Evolutionary conservation across 1,284 basidiomycete genomes (phyloP), one percentile per base, ranked within the genome.

Genomic region (Apiotrichum sp.): DNA sequence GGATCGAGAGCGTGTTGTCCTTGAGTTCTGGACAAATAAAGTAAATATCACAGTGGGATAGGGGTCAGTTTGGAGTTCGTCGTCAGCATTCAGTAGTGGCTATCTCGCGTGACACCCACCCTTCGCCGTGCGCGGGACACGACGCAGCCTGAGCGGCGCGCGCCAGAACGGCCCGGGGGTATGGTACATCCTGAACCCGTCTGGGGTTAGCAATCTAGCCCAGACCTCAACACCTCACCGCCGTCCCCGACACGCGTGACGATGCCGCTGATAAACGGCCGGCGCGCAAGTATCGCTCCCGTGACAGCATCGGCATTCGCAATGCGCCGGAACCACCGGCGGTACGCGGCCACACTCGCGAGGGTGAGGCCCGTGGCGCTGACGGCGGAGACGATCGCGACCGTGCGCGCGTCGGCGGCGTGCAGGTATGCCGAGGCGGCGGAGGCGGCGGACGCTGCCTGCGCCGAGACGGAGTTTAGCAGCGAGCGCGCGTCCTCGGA

Each of bases 201-300:
- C 92, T 40, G 81, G 52, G 60, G 42, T 55, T 35, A 58, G 45
- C 31, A 22, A 36, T 31, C n/a, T 10, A 54, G 35, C 7, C 7
- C 33, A 4, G 13, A 11, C 16, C 8, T 9, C 62, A 33, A 22
- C 22, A 22, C 22, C 75, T 62, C 31, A 77, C 73, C 65, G 57
- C 74, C 86, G 70, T 92, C 89, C 3, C 87, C 87, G 48, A 92
- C 89, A 87, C 80, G 84, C 4, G 87, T 88, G 16, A 90, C 87
- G 7, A 82, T 75, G 6, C 88, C 88, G 62, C 81, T 84, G 41
- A 89, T 77, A 85, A 84, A 86, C 48, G 80, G 78, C 57, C 78
- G 80, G 59, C 78, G 77, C n/a, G 73, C 67, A 47, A 87, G 69
- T 48, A 84, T 74, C 55, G 81, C 75, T 0, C 82, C 82, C 1